phyloP scores from a whole-genome alignment of 225 moss, liverwort and hornwort genomes.

The Thuidium tamariscinum region DNA sequence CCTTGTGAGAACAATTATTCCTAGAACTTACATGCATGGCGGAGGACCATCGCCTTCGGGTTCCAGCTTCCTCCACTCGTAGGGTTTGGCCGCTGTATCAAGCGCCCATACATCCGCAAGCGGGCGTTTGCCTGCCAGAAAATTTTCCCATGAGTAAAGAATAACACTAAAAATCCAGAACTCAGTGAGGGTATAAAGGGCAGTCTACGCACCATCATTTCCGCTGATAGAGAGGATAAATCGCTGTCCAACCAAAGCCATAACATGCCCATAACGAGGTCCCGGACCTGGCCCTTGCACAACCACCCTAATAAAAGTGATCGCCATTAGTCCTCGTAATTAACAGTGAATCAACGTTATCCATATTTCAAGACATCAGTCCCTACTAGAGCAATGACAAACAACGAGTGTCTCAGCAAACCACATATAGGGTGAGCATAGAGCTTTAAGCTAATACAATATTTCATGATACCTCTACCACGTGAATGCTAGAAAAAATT shows the following conservation, averaged over 20 bases:
- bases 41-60: constrained; percentile 77
- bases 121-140: constrained; percentile 43
- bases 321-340: neutral
- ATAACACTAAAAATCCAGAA: neutral
- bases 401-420: neutral
- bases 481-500: neutral
- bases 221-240: constrained; percentile 61
- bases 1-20: neutral
- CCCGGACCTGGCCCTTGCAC: constrained; percentile 63
- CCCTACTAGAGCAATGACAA: neutral
- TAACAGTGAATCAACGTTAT: neutral
- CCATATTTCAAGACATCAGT: neutral
- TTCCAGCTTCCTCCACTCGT: constrained; percentile 64
- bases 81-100: constrained; percentile 62
- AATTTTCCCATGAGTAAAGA: neutral
- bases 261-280: constrained; percentile 70
- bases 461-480: neutral
- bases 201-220: constrained; percentile 39
- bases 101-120: constrained; percentile 71
- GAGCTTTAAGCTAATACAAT: neutral
- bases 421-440: neutral
- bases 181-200: neutral
- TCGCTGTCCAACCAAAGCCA: constrained; percentile 59
- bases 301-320: constrained; percentile 44
- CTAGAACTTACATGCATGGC: constrained; percentile 46